These are phyloP conservation scores for Trichoderma atrobrunneum DNA, from an alignment of 2,329 filamentous ascomycete genomes.

Conservation along the genomic window DNA sequence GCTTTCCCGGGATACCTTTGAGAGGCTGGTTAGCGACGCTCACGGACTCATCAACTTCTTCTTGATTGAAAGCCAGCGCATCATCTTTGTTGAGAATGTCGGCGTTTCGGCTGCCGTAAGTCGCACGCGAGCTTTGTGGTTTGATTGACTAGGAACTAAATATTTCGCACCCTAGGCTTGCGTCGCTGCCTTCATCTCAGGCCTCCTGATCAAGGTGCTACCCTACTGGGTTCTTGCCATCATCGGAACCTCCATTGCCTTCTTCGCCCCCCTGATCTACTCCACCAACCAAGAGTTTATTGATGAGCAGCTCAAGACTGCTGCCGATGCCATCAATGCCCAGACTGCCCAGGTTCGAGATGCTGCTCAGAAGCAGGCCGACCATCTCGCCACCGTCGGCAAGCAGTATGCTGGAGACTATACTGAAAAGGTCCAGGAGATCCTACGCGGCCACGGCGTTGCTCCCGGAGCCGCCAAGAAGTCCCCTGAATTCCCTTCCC, in stretches of 20 bases:
- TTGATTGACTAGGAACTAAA: not conserved
- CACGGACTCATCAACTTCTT: constrained; percentile 71
- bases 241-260: constrained; percentile 56
- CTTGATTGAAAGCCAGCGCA: constrained; percentile 66
- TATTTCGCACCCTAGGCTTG: constrained; percentile 48
- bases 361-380: constrained; percentile 62
- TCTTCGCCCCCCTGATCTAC: constrained; percentile 64
- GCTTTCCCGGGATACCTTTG: constrained; percentile 59
- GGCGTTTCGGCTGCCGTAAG: constrained; percentile 58
- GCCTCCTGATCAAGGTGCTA: constrained; percentile 67
- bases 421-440: constrained; percentile 63
- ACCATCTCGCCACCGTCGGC: constrained; percentile 59
- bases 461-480: constrained; percentile 43
- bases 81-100: constrained; percentile 67
- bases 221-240: constrained; percentile 68
- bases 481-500: constrained; percentile 36
- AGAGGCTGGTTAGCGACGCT: constrained; percentile 59
- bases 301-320: constrained; percentile 59
- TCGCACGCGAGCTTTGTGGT: constrained; percentile 19
- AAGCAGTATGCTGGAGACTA: constrained; percentile 69
- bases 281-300: constrained; percentile 67
- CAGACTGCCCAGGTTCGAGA: constrained; percentile 62
- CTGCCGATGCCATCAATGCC: constrained; percentile 55
- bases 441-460: constrained; percentile 52
- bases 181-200: constrained; percentile 60